phyloP scores from a whole-genome alignment of 306 rosid species.

The Leucaena leucocephala region DNA sequence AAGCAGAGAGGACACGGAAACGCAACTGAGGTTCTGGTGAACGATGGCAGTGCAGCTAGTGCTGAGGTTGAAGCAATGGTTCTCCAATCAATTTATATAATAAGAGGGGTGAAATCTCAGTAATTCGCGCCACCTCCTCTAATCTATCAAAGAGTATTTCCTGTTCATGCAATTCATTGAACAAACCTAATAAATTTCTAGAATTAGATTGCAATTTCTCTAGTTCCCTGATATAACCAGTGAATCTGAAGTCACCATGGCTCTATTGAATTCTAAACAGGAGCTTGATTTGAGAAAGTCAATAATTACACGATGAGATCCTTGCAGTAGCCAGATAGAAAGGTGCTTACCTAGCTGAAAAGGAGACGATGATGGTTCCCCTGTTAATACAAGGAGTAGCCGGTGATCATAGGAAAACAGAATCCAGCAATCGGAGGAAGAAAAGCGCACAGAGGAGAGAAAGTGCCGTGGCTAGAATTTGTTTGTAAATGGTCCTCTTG shows the following conservation, averaged over 20 bases:
- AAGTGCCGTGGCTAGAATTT: background rate
- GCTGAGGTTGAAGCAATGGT: background rate
- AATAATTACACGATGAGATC: background rate
- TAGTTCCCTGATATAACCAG: background rate
- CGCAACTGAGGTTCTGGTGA: background rate
- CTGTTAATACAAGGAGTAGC: background rate
- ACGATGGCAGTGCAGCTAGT: background rate
- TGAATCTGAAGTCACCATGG: background rate
- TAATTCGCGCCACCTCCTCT: background rate
- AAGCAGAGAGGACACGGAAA: background rate
- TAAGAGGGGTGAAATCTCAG: background rate
- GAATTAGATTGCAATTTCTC: background rate
- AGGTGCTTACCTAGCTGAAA: background rate
- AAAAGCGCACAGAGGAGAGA: background rate
- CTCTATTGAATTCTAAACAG: background rate
- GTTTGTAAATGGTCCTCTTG: background rate
- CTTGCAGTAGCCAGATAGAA: background rate
- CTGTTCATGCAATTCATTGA: background rate
- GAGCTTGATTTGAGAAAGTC: background rate
- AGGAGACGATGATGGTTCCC: background rate
- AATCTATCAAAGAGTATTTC: background rate
- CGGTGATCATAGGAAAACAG: background rate
- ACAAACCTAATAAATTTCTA: background rate
- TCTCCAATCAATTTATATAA: background rate
- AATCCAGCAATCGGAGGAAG: background rate